A percentile compares a stretch with the other conserved stretches of the same genome.
Evolutionary conservation across 495 filamentous ascomycete genomes (phyloP).

Genomic region (Clavariopsis aquatica): DNA sequence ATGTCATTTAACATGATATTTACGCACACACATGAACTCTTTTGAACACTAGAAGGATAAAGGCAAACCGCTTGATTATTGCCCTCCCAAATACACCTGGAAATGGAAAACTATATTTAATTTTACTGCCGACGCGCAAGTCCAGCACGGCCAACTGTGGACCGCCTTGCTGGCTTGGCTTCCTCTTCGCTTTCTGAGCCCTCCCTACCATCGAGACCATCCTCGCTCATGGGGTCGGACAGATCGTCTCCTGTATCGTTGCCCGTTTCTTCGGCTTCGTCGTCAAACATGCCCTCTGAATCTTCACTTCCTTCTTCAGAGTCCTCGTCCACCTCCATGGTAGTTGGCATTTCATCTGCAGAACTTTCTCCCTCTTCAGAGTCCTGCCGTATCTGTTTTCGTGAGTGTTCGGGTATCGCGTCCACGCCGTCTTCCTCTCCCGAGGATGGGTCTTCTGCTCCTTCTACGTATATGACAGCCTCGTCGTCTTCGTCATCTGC

Average conservation of each 20-base stretch:
- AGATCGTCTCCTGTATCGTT: conserved; percentile 45
- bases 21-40: neutral
- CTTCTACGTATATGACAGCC: conserved; percentile 84
- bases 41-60: conserved; percentile 10
- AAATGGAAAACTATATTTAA: neutral
- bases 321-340: conserved; percentile 34
- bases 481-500: conserved; percentile 67
- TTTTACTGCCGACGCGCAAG: conserved; percentile 7
- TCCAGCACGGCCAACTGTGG: conserved; percentile 22
- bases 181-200: conserved; percentile 38
- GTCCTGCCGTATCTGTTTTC: conserved; percentile 27
- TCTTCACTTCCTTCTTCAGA: conserved; percentile 37
- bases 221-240: conserved; percentile 39
- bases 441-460: conserved; percentile 46
- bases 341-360: conserved; percentile 40
- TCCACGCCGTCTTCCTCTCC: conserved; percentile 35
- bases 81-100: neutral
- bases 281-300: conserved; percentile 39
- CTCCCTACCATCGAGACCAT: conserved; percentile 42
- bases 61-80: neutral
- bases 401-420: neutral
- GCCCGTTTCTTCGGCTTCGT: conserved; percentile 46
- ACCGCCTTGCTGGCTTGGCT: conserved; percentile 18
- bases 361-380: conserved; percentile 37
- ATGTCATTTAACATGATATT: conserved; percentile 15